Conservation (phyloP, 192 early-diverging fungal species). For the Coemansia sp. region DNA sequence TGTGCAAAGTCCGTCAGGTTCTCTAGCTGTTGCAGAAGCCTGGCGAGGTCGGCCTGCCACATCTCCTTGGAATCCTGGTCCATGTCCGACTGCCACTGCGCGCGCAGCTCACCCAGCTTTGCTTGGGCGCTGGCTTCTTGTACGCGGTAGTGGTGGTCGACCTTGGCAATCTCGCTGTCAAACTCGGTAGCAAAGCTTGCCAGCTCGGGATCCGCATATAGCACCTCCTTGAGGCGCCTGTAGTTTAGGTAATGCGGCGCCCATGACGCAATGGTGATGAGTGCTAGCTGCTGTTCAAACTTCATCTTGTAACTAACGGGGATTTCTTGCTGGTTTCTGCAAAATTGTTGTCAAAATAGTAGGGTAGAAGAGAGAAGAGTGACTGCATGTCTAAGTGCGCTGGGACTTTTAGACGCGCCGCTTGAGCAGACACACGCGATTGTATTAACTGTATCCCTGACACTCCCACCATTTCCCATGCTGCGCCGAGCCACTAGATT, state of each 20-base stretch:
- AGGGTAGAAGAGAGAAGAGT: no score
- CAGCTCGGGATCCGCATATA: conserved; percentile 14
- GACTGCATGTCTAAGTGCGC: no score
- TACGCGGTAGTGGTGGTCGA: conserved; percentile 50
- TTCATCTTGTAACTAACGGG: conserved; percentile 39
- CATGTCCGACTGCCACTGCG: conserved; percentile 22
- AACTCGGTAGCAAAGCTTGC: conserved; percentile 33
- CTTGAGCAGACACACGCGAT: no score
- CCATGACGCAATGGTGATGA: conserved; percentile 54
- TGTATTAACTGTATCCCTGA: no score
- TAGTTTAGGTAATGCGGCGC: conserved; percentile 55
- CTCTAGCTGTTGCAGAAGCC: conserved; percentile 23
- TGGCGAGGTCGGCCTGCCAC: conserved; percentile 25
- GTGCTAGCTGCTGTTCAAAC: conserved; percentile 57
- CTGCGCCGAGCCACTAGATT: no score
- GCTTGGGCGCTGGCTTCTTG: conserved; percentile 33
- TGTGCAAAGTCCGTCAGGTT: conserved; percentile 53
- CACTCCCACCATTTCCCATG: no score
- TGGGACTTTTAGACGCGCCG: no score
- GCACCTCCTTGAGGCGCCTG: conserved; percentile 48
- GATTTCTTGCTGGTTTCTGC: no score
- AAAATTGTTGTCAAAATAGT: no score
- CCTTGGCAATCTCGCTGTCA: conserved; percentile 52
- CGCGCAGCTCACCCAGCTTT: conserved; percentile 12
- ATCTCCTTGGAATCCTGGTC: background rate